These are phyloP conservation scores for Symbiodinium natans DNA, from an alignment of 73 alveolate genomes.

Conservation along the genomic window DNA sequence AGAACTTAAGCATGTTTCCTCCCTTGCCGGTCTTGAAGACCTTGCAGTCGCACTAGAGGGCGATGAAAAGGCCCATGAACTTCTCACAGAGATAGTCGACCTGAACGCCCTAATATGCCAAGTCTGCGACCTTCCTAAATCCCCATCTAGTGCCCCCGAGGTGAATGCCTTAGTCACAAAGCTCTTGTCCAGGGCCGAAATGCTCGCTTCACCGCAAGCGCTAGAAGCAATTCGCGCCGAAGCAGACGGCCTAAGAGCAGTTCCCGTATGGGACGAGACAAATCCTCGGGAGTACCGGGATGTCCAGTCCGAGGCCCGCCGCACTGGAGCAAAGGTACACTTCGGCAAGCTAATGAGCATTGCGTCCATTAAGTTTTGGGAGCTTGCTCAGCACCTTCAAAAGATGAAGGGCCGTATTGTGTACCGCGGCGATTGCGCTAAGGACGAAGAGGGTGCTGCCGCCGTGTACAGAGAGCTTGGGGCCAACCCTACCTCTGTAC, in stretches of 20 bases:
- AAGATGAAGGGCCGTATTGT: background rate
- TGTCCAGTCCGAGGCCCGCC: background rate
- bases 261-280: background rate
- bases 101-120: background rate
- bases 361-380: background rate
- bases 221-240: background rate
- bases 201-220: background rate
- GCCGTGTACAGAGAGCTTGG: slow-evolving; percentile 39
- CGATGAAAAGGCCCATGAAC: background rate
- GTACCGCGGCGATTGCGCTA: background rate
- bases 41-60: background rate
- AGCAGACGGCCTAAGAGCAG: background rate
- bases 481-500: slow-evolving; percentile 25
- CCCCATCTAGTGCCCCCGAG: background rate
- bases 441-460: background rate
- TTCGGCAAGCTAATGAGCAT: background rate
- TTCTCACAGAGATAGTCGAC: background rate
- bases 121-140: background rate
- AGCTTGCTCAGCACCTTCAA: background rate
- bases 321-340: background rate
- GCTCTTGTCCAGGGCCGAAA: background rate
- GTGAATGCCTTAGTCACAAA: slow-evolving; percentile 34
- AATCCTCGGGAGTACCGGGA: background rate
- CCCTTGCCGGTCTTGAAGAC: slow-evolving; percentile 12
- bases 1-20: background rate